phyloP scores from a whole-genome alignment of 257 asterid genomes.

The Ehretia macrophylla region DNA sequence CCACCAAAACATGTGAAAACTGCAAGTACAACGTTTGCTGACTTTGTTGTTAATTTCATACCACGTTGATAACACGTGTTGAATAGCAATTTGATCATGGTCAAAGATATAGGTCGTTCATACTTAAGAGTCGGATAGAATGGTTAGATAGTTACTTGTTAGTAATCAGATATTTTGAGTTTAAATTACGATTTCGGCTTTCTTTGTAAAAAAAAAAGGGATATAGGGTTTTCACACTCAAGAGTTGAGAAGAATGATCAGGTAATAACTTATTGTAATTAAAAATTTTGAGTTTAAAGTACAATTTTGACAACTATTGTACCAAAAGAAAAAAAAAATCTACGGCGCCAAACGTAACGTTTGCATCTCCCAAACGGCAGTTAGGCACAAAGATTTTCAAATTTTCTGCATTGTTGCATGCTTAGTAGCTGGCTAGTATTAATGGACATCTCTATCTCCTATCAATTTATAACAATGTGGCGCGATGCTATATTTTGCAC shows the following conservation, averaged over 20 bases:
- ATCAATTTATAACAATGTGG: conserved; percentile 20
- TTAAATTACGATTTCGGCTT: too few species aligned
- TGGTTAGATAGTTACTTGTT: too few species aligned
- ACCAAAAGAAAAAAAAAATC: too few species aligned
- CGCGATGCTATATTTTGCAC: neutral
- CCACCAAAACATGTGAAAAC: conserved; percentile 33
- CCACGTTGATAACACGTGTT: conserved; percentile 47
- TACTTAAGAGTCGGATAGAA: too few species aligned
- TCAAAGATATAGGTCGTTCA: too few species aligned
- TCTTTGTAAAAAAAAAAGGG: too few species aligned
- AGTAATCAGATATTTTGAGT: too few species aligned
- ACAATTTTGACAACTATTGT: too few species aligned
- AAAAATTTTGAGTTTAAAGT: too few species aligned
- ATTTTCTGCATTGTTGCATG: conserved; percentile 1
- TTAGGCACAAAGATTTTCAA: conserved; percentile 46
- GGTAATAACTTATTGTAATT: too few species aligned
- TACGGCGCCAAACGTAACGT: conserved; percentile 47
- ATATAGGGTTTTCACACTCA: too few species aligned
- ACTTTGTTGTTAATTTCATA: conserved; percentile 23
- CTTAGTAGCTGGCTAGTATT: neutral
- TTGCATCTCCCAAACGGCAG: conserved; percentile 41
- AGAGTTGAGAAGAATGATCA: too few species aligned
- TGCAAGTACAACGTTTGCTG: conserved; percentile 9
- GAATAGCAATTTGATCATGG: conserved; percentile 13
- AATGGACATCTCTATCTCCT: conserved; percentile 17